These are phyloP conservation scores for Phaseolus lunatus DNA, from an alignment of 306 rosid species.

Conservation along the genomic window DNA sequence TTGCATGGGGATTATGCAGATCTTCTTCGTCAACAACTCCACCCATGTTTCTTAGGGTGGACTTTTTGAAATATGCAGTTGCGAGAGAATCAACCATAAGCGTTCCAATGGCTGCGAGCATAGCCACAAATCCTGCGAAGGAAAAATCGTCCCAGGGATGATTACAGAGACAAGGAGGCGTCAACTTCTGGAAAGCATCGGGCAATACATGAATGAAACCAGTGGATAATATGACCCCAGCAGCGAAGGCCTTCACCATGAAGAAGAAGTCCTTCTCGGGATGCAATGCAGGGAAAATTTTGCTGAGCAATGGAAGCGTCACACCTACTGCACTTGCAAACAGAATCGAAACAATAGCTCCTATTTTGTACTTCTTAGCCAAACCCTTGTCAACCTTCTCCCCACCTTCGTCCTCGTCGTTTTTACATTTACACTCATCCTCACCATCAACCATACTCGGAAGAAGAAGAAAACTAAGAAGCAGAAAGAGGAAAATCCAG, in stretches of 20 bases:
- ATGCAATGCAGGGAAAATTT: constrained; percentile 30
- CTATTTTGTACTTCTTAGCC: constrained; percentile 34
- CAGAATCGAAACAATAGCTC: constrained; percentile 39
- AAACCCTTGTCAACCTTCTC: neutral
- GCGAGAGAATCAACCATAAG: constrained; percentile 59
- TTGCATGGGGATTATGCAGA: constrained; percentile 59
- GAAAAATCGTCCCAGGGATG: constrained; percentile 54
- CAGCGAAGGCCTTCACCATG: constrained; percentile 53
- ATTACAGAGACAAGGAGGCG: constrained; percentile 47
- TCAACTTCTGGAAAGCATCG: constrained; percentile 31
- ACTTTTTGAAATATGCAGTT: constrained; percentile 46
- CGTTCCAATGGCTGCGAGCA: constrained; percentile 55
- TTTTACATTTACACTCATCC: constrained; percentile 51
- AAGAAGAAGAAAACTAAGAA: neutral
- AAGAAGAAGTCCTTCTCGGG: constrained; percentile 55
- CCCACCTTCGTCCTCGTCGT: neutral
- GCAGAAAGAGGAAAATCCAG: neutral
- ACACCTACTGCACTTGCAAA: constrained; percentile 55
- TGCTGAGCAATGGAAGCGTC: constrained; percentile 49
- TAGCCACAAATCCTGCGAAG: constrained; percentile 57
- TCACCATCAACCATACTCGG: constrained; percentile 28
- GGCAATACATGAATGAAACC: too few relatives aligned
- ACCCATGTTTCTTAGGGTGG: too few relatives aligned
- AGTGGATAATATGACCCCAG: too few relatives aligned
- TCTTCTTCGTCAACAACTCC: constrained; percentile 31